Percentiles rank a stretch among this genome's conserved stretches.
These are phyloP conservation scores for Suillus subluteus DNA, from an alignment of 768 basidiomycete species.

Conservation along the genomic window DNA sequence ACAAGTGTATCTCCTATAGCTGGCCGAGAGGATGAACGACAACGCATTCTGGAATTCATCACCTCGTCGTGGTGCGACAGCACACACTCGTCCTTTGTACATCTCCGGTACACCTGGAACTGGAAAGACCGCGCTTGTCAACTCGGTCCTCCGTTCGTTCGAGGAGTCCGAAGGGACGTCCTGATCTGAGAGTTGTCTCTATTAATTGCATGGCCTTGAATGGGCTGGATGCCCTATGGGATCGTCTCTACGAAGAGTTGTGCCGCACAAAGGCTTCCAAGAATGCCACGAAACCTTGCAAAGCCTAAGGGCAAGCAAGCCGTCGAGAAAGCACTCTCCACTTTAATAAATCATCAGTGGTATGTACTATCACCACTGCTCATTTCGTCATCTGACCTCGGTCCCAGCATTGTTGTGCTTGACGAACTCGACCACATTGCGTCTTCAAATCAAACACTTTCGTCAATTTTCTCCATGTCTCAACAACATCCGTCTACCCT, in stretches of 20 bases:
- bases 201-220: constrained; percentile 85
- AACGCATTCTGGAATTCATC: constrained; percentile 61
- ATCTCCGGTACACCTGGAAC: constrained; percentile 94
- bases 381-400: constrained; percentile 23
- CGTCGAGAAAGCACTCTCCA: constrained; percentile 48
- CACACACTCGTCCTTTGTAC: constrained; percentile 62
- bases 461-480: constrained; percentile 71
- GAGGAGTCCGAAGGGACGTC: constrained; percentile 39
- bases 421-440: constrained; percentile 89
- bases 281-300: constrained; percentile 41
- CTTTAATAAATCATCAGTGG: constrained; percentile 56
- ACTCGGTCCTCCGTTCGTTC: constrained; percentile 54
- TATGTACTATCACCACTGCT: constrained; percentile 24
- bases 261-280: constrained; percentile 38
- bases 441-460: constrained; percentile 58
- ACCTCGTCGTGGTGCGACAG: constrained; percentile 48
- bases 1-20: constrained; percentile 58
- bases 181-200: constrained; percentile 52
- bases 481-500: constrained; percentile 53
- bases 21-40: constrained; percentile 70
- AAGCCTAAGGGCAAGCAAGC: constrained; percentile 49
- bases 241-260: constrained; percentile 63
- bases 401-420: constrained; percentile 68
- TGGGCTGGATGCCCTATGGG: constrained; percentile 71
- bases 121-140: constrained; percentile 87